Base-by-base conservation (phyloP, 345 rosid genomes). In the Salix suchowensis region DNA sequence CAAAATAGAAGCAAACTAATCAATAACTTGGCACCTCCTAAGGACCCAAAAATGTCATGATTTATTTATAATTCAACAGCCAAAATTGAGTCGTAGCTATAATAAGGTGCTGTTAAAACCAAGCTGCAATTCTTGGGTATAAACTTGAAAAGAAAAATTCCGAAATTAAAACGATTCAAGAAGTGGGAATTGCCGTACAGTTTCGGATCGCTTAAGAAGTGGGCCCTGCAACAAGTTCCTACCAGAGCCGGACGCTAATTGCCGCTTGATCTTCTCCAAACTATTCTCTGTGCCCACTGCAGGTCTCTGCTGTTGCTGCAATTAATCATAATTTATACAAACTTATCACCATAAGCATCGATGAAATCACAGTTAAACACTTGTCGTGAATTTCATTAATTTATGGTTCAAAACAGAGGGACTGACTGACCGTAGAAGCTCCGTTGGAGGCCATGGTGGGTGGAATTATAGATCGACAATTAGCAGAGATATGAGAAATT, bases 171-270 rank as follows among this genome's bases (percentile, higher is more conserved):
- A 44, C 16, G 23, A 19, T 58, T 58, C 44, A 40, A 10, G 30
- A 68, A 76, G 42, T 18, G 58, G 37, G 4, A 54, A 65, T 39
- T 55, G 78, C 24, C 81, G 40, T 82, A 92, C 99, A 50, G 99
- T 96, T 87, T 96, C 99, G 66, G 98, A 96, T 83, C 99, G 97
- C 89, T 96, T 96, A 75, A 87, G 94, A 78, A 96, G 97, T 3
- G 99, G 99, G 61, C 99, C 99, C 79, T 96, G 98, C 70, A 96
- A 82, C 86, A 94, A 85, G 72, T 86, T 91, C 71, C 97, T 82
- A 65, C 97, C 96, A 61, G 99, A 94, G 83, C 97, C 97, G 12
- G 98, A 89, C 39, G 98, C 96, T 65, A 96, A 74, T 80, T 96
- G 97, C 78, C 99, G 87, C 84, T 96, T 96, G 88, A 96, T 94